Conservation (phyloP, 2,329 filamentous ascomycete species). For the Cladosporium sp. region DNA sequence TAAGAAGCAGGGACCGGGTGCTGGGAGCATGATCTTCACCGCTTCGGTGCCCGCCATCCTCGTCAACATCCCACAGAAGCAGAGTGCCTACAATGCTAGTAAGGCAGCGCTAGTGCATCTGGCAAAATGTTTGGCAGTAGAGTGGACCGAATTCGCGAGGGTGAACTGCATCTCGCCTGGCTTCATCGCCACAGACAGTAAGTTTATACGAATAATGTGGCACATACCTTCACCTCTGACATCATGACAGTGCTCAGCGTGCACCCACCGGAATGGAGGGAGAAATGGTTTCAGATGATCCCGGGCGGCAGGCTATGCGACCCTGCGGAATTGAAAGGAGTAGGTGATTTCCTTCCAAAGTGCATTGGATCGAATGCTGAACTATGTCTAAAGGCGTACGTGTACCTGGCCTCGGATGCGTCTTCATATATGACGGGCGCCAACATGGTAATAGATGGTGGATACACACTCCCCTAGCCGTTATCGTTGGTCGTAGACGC, state of each 20-base stretch:
- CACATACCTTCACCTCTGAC: slow-evolving; percentile 1
- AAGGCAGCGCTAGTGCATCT: slow-evolving; percentile 40
- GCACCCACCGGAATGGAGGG: slow-evolving; percentile 61
- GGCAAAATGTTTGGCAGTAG: slow-evolving; percentile 62
- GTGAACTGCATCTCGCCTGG: slow-evolving; percentile 68
- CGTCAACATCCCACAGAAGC: slow-evolving; percentile 69
- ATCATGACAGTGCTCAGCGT: slow-evolving; percentile 51
- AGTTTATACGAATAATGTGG: not conserved
- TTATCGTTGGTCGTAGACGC: too few species aligned
- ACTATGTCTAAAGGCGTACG: slow-evolving; percentile 47
- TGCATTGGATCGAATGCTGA: not conserved
- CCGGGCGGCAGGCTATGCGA: slow-evolving; percentile 72
- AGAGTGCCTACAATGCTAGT: slow-evolving; percentile 48
- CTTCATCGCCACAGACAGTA: slow-evolving; percentile 66
- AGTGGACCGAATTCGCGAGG: slow-evolving; percentile 70
- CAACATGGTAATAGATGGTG: slow-evolving; percentile 45
- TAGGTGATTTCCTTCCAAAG: slow-evolving; percentile 3
- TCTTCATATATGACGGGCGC: slow-evolving; percentile 69
- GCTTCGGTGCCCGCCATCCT: slow-evolving; percentile 74
- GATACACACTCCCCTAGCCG: slow-evolving; percentile 48
- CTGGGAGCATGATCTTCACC: slow-evolving; percentile 84
- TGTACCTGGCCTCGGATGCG: slow-evolving; percentile 76
- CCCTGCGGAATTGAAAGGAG: slow-evolving; percentile 68
- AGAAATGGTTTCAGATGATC: slow-evolving; percentile 55
- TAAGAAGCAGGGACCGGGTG: slow-evolving; percentile 62